Evolutionary conservation across 2,329 filamentous ascomycete species (phyloP), one percentile per base, ranked within the genome.

Genomic region (Kalmusia sp.): DNA sequence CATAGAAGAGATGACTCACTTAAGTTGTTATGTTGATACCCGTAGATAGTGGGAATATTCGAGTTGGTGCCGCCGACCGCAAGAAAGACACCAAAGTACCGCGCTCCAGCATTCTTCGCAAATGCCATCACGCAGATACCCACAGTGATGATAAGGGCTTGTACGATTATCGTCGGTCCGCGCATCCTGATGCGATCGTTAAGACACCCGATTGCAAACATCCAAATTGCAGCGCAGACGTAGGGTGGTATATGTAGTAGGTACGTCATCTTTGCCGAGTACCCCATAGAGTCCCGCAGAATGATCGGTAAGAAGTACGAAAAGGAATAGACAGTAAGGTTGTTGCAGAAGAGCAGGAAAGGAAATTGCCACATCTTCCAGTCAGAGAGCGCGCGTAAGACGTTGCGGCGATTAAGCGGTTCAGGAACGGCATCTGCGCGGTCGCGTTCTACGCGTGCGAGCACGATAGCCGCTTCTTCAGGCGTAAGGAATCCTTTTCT

Each of bases 221-320:
- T 54, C 50, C 54, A 59, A 19, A 69, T 51, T 1, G 48, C 63
- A 2, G 67, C 63, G n/a, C 65, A 64, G 40, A 68, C 43, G 37
- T 69, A 69, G 1, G 67, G 65, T 6, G 64, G 65, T 2, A 67
- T 63, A n/a, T 65, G 59, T 6, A 70, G 53, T 27, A 62, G 61
- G 50, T 70, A 67, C 7, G 61, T 59, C 31, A 61, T 62, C 33
- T 64, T 63, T 6, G 57, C 45, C 24, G 57, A 67, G 57, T 66
- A 70, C 2, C 62, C 61, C 66, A 70, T 69, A 8, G 65, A 66
- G 12, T 64, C 63, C 25, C 66, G 67, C 5, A 69, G 55, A 22
- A 70, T 67, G 47, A 70, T 68, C 9, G 67, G 67, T 0, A 67
- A 52, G 47, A 68, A 69, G 56, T 67, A 69, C 1, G 66, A 63